Base-by-base conservation (phyloP, 345 rosid species). In the Ceriops tagal region DNA sequence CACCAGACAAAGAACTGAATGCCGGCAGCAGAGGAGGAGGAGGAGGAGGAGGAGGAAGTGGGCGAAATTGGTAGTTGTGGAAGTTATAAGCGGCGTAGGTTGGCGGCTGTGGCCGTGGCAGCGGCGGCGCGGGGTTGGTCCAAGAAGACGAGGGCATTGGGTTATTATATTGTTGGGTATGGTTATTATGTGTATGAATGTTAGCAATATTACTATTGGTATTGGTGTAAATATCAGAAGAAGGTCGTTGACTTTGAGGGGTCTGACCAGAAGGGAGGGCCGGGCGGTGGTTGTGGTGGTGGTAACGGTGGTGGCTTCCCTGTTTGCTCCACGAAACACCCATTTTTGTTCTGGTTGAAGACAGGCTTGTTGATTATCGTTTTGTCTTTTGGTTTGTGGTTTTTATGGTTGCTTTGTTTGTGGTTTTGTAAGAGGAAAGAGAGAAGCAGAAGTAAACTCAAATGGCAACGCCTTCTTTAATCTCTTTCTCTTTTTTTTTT, bases 201-300 rank as follows among this genome's bases (percentile, higher is more conserved):
- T 35, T 26, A 24, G 66, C 2, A 39, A 28, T 30, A 53, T 57
- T 27, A 30, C 22, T 37, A 28, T 27, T 13, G 58, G 59, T 26
- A 21, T 26, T 46, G 16, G 34, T 2, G 26, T 52, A n/a, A 46
- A 6, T 47, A 64, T 52, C 32, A 69, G 58, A 59, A 30, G 53
- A 13, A 58, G 28, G 37, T 27, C 27, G 71, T 52, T 27, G 26
- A 43, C 11, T 58, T 58, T 53, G 72, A n/a, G 65, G 30, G 57
- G 59, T 31, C 15, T 43, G 49, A 43, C 49, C 49, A 3, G 18
- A 43, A 13, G 49, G 49, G 18, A 43, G 49, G 49, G 49, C 13
- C 0, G 19, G 49, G 6, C 16, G 72, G 65, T 47, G 65, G 65
- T 24, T 7, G 55, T 32, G 61, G 27, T 66, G 27, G 43, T 51